phyloP scores from a whole-genome alignment of 1,284 basidiomycete species.

The Salmacisia buchloeana region DNA sequence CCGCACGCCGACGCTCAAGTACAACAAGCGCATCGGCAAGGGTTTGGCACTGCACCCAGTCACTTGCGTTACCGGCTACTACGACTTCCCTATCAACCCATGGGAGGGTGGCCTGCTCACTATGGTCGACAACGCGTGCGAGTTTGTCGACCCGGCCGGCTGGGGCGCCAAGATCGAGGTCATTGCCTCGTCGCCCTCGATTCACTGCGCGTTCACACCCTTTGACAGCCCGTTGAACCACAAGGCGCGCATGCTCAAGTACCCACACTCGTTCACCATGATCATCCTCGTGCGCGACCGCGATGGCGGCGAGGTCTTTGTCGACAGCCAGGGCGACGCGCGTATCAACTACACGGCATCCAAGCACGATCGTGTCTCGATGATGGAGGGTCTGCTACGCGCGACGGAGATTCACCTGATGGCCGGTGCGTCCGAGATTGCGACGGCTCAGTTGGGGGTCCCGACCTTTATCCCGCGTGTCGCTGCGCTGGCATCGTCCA shows the following conservation, averaged over 20 bases:
- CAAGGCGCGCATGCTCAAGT: conserved; percentile 50
- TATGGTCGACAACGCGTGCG: conserved; percentile 49
- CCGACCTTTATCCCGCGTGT: conserved; percentile 22
- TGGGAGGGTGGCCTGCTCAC: conserved; percentile 56
- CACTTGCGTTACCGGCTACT: conserved; percentile 52
- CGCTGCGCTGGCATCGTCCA: conserved; percentile 7
- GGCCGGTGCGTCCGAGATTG: conserved; percentile 52
- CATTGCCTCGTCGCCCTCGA: conserved; percentile 51
- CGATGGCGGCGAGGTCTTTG: conserved; percentile 47
- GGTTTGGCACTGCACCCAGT: conserved; percentile 55
- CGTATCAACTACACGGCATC: conserved; percentile 52
- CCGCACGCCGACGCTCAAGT: conserved; percentile 51
- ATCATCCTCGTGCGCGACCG: conserved; percentile 48
- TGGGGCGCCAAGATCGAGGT: conserved; percentile 55
- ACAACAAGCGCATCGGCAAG: conserved; percentile 53
- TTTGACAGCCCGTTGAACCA: conserved; percentile 49
- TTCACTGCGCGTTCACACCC: conserved; percentile 47
- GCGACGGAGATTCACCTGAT: conserved; percentile 52
- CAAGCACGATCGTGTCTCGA: conserved; percentile 48
- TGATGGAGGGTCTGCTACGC: conserved; percentile 51
- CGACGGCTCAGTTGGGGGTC: conserved; percentile 49
- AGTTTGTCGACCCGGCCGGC: conserved; percentile 38
- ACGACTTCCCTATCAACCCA: conserved; percentile 52
- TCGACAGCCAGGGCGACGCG: conserved; percentile 51
- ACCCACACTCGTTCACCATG: conserved; percentile 44